Percentiles rank a stretch among this genome's conserved stretches.
phyloP scores from a whole-genome alignment of 148 eudicot species.

The Fagopyrum tataricum region DNA sequence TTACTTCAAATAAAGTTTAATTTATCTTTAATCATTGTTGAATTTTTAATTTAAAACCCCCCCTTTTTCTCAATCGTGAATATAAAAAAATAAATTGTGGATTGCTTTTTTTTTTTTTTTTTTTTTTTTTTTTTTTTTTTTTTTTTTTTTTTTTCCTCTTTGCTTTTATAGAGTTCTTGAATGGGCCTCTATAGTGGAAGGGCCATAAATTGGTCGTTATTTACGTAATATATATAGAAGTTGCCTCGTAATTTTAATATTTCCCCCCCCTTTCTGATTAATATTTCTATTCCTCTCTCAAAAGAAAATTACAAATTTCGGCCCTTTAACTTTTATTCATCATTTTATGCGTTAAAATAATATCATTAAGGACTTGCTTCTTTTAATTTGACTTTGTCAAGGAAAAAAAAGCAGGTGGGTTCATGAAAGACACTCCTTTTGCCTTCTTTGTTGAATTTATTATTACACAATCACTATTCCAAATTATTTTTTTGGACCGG shows the following conservation, averaged over 20 bases:
- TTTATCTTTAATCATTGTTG: not conserved
- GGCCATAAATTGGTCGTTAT: not conserved
- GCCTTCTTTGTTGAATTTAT: not conserved
- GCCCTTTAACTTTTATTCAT: not conserved
- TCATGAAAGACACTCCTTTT: conserved; percentile 3
- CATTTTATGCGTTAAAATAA: too few relatives aligned
- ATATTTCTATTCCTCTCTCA: not conserved
- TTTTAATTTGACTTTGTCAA: not conserved
- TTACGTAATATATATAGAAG: not conserved
- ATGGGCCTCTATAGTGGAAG: not conserved
- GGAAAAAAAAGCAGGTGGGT: conserved; percentile 4
- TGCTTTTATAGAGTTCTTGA: not conserved
- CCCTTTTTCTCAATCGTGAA: not conserved
- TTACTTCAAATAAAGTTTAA: not conserved
- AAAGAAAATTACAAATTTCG: not conserved
- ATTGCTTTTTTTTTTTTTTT: not conserved
- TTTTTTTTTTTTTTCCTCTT: not conserved
- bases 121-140: too few relatives aligned
- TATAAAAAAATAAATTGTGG: not conserved
- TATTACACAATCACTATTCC: not conserved
- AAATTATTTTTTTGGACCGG: not conserved
- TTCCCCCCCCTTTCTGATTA: not conserved
- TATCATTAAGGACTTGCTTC: not conserved
- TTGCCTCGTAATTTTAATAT: not conserved
- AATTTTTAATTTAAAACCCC: not conserved